phyloP scores from a whole-genome alignment of 108 stramenopile genomes.

The Cylindrotheca fusiformis region DNA sequence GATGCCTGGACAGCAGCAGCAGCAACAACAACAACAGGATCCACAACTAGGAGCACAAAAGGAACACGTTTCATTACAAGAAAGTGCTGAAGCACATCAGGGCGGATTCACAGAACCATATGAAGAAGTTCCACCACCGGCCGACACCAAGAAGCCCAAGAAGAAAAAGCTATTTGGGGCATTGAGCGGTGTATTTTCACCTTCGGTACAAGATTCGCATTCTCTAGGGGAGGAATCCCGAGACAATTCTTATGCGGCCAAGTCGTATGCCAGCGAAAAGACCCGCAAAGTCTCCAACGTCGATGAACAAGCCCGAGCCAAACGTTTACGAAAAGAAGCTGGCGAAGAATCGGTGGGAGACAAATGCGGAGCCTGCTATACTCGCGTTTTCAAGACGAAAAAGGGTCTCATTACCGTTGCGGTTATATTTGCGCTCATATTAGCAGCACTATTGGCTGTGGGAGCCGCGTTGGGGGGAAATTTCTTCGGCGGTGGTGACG shows the following conservation, averaged over 20 bases:
- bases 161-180: no score
- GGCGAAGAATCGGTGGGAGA: neutral
- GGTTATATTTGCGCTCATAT: neutral
- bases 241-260: neutral
- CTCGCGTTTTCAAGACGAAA: neutral
- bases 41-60: neutral
- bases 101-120: neutral
- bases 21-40: slow-evolving; percentile 14
- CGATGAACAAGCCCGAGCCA: slow-evolving; percentile 9
- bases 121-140: neutral
- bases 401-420: neutral
- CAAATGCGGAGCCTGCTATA: neutral
- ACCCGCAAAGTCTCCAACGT: slow-evolving; percentile 22
- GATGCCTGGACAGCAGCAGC: slow-evolving; percentile 9
- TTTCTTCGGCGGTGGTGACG: neutral
- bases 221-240: neutral
- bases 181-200: neutral
- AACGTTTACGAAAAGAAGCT: slow-evolving; percentile 2
- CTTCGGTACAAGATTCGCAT: neutral
- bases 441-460: slow-evolving; percentile 4
- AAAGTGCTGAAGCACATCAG: neutral
- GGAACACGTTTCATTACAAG: slow-evolving; percentile 3
- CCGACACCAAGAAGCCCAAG: no score
- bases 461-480: neutral
- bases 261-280: slow-evolving; percentile 6